Conservation (phyloP, 305 asterid genomes). For the Lippia alba region DNA sequence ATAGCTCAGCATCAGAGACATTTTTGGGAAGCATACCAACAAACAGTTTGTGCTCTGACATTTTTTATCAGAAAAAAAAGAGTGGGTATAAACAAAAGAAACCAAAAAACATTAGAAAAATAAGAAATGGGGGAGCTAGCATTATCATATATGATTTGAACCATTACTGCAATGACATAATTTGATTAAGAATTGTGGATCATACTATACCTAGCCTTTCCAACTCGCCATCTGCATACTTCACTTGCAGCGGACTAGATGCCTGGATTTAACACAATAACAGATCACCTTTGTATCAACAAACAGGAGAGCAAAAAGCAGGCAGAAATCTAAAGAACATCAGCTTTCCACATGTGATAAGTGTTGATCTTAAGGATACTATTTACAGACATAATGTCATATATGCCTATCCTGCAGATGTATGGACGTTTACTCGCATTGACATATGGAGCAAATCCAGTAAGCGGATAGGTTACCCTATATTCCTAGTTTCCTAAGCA, state of each 20-base stretch:
- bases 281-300: constrained; percentile 35
- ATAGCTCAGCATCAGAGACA: constrained; percentile 77
- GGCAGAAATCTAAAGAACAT: constrained; percentile 17
- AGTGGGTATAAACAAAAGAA: constrained; percentile 11
- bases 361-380: neutral
- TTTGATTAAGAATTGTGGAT: constrained; percentile 17
- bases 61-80: constrained; percentile 26
- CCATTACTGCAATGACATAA: constrained; percentile 30
- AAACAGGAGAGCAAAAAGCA: constrained; percentile 28
- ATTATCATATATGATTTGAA: constrained; percentile 13
- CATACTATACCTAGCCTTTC: constrained; percentile 80
- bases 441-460: constrained; percentile 31
- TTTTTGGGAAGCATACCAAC: constrained; percentile 98
- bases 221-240: constrained; percentile 98
- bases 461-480: constrained; percentile 40
- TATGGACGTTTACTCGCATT: neutral
- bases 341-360: constrained; percentile 15
- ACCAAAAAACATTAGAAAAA: constrained; percentile 7
- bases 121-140: constrained; percentile 19
- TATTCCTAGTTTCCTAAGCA: constrained; percentile 20
- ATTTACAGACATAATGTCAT: neutral
- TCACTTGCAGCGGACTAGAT: constrained; percentile 95
- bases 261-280: constrained; percentile 68
- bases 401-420: neutral
- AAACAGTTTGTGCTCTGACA: constrained; percentile 87